A percentile compares a stretch with the other conserved stretches of the same genome.
Evolutionary conservation across 257 asterid genomes (phyloP).

Genomic region (Verbascum thapsus): DNA sequence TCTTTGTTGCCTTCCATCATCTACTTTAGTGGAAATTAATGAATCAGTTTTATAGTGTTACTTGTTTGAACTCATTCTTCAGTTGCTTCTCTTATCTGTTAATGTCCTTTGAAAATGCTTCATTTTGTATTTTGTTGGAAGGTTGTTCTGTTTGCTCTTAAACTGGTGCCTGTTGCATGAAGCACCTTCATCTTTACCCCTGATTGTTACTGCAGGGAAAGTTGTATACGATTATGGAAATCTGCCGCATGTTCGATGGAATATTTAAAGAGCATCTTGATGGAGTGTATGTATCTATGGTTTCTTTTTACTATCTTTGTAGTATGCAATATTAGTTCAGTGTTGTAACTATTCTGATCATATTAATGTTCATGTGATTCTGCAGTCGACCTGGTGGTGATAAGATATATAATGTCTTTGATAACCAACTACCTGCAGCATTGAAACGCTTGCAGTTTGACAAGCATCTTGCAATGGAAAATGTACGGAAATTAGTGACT

Average conservation of each 20-base stretch:
- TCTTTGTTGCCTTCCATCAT: slow-evolving; percentile 1
- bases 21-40: background rate
- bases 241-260: slow-evolving; percentile 72
- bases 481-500: slow-evolving; percentile 64
- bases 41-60: background rate
- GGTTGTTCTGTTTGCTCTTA: slow-evolving; percentile 7
- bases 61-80: background rate
- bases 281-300: slow-evolving; percentile 58
- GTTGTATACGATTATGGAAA: slow-evolving; percentile 77
- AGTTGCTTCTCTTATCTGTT: background rate
- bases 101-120: slow-evolving; percentile 1
- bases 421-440: slow-evolving; percentile 74
- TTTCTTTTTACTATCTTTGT: slow-evolving; percentile 3
- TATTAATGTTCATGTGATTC: slow-evolving; percentile 21
- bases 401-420: slow-evolving; percentile 68
- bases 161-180: slow-evolving; percentile 19
- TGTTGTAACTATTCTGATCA: slow-evolving; percentile 1
- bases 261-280: slow-evolving; percentile 83
- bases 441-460: slow-evolving; percentile 76
- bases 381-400: slow-evolving; percentile 86
- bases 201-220: slow-evolving; percentile 52
- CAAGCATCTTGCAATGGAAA: slow-evolving; percentile 77
- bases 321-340: background rate
- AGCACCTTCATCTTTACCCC: slow-evolving; percentile 5
- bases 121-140: slow-evolving; percentile 8